Evolutionary conservation across 2,329 filamentous ascomycete genomes (phyloP).

Genomic region (Emmonsiellopsis sp.): DNA sequence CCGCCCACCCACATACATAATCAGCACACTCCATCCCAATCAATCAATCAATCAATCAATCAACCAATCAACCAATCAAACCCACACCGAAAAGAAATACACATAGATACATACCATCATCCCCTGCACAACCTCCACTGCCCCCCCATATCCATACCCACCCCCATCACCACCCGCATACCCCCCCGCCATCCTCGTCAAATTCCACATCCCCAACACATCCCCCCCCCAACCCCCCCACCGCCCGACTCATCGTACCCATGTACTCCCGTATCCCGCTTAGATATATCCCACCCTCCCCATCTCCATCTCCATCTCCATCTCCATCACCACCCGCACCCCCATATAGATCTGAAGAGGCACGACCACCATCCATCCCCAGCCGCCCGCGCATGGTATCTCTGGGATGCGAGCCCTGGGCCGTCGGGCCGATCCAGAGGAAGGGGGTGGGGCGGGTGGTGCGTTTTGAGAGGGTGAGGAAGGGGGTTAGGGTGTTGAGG

Average conservation of each 20-base stretch:
- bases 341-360: too few relatives aligned
- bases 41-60: too few relatives aligned
- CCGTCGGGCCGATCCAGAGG: slow-evolving; percentile 34
- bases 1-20: too few relatives aligned
- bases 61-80: neutral
- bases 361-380: too few relatives aligned
- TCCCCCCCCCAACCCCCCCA: slow-evolving; percentile 29
- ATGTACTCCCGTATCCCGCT: slow-evolving; percentile 25
- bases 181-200: slow-evolving; percentile 31
- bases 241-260: slow-evolving; percentile 18
- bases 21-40: too few relatives aligned
- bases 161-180: slow-evolving; percentile 15
- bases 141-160: slow-evolving; percentile 29
- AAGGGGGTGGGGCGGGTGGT: slow-evolving; percentile 25
- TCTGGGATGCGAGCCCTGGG: slow-evolving; percentile 15
- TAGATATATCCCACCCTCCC: slow-evolving; percentile 6
- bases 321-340: too few relatives aligned
- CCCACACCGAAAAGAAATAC: neutral
- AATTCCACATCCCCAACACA: slow-evolving; percentile 34
- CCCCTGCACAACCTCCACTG: slow-evolving; percentile 14
- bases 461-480: neutral
- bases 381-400: too few relatives aligned
- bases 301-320: too few relatives aligned
- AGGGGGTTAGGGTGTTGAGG: slow-evolving; percentile 23
- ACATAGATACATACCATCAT: neutral